Evolutionary conservation across 148 eudicot genomes (phyloP).

Genomic region (Cornus suecica): DNA sequence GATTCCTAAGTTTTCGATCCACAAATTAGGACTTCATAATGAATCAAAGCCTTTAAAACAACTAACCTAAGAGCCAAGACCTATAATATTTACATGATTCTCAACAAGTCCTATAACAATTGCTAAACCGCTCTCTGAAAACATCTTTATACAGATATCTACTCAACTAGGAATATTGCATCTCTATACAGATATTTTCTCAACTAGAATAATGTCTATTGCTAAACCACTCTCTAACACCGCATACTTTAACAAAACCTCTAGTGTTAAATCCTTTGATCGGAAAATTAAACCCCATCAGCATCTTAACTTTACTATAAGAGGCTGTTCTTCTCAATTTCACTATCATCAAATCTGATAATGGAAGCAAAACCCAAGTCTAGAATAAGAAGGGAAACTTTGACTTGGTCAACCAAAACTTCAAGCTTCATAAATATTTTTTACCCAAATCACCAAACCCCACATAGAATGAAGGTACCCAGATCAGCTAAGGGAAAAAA

Average conservation of each 20-base stretch:
- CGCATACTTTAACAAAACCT: not conserved
- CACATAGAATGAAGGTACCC: not conserved
- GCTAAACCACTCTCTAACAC: too few relatives aligned
- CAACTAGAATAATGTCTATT: not conserved
- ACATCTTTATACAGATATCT: not conserved
- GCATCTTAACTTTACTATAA: not conserved
- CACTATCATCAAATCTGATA: not conserved
- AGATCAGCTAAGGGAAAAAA: not conserved
- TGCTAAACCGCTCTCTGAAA: not conserved
- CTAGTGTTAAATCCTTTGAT: not conserved
- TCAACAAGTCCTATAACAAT: not conserved
- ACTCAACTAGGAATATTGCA: not conserved
- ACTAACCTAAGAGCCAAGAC: not conserved
- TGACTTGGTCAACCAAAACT: not conserved
- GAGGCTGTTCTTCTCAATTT: not conserved
- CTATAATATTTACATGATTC: not conserved
- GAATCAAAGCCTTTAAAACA: not conserved
- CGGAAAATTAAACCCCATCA: not conserved
- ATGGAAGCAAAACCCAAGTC: not conserved
- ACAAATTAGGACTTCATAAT: not conserved
- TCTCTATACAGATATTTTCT: not conserved
- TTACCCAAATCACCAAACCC: too few relatives aligned
- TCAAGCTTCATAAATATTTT: not conserved
- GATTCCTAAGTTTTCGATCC: not conserved
- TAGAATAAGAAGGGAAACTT: not conserved